Base-by-base conservation (phyloP, 2,329 filamentous ascomycete genomes). In the Cladosporium sp. region DNA sequence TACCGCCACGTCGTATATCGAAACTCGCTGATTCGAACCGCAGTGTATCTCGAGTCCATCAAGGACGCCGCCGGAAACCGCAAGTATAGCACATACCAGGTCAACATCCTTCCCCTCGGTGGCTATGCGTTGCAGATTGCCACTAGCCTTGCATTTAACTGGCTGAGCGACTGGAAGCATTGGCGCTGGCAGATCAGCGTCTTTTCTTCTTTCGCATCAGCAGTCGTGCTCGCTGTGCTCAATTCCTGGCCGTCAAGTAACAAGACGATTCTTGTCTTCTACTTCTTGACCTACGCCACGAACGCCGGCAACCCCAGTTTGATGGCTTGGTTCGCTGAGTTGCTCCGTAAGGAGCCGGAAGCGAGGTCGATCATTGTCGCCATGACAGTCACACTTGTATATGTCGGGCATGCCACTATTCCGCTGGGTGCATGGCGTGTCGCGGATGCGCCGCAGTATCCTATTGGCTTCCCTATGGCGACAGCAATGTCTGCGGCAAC, bases 101-200 rank as follows among this genome's bases (percentile, higher is more conserved):
- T 58, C n/a, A 58, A 58, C 56, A 58, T 58, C 21, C 36, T 58
- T 21, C 56, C 56, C 13, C 56, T 58, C 1, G 56, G 56, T 23
- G 56, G 56, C 5, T 58, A 58, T 36, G 56, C 56, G 0, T 3
- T 58, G 13, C 56, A 58, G 16, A 58, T 58, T 5, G 56, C 36
- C 36, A 58, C 56, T 16, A 58, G 56, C 34, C 32, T 58, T 23
- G 56, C 32, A 4, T 58, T 58, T 36, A 58, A 58, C 23, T 39
- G 16, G n/a, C 56, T 58, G 11, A 43, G 34, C 16, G 56, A 58
- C 25, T 43, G 36, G 23, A 58, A 58, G 25, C 56, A 58, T 25
- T 58, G 56, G 56, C 32, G 56, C 13, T 58, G 56, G 56, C 56
- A 58, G 25, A 58, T 58, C 56, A 30, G 21, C 56, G 56, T 58